These are phyloP conservation scores for Teunomyces barrocoloradensis DNA, from an alignment of 805 yeast genomes.

Conservation along the genomic window DNA sequence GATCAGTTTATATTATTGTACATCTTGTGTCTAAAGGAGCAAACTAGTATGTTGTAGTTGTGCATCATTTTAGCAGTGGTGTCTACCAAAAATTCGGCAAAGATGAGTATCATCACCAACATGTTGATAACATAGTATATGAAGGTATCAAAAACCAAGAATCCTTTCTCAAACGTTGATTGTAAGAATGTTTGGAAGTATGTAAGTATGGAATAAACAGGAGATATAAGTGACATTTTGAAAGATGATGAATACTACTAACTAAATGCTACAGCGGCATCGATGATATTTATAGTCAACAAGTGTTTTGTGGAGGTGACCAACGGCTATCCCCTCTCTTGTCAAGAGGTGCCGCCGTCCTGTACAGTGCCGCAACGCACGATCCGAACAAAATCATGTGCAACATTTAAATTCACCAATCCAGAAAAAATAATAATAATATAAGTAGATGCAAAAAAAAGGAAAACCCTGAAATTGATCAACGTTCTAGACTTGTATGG, in stretches of 20 bases:
- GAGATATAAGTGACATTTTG: neutral
- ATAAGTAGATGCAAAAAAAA: neutral
- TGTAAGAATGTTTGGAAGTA: slow-evolving; percentile 4
- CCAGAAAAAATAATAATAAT: neutral
- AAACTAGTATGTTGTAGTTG: slow-evolving; percentile 14
- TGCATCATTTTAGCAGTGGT: slow-evolving; percentile 10
- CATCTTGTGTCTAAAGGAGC: slow-evolving; percentile 14
- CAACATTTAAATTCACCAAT: neutral
- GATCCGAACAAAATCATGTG: slow-evolving; percentile 1
- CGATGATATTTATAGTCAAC: slow-evolving; percentile 1
- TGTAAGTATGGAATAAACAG: slow-evolving; percentile 7
- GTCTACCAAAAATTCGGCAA: slow-evolving; percentile 9
- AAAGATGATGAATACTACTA: neutral
- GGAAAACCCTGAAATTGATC: neutral
- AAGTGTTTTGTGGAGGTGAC: slow-evolving; percentile 2
- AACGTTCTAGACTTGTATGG: neutral
- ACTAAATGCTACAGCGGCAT: neutral
- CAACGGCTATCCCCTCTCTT: neutral
- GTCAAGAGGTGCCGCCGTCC: neutral
- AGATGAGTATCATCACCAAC: slow-evolving; percentile 11
- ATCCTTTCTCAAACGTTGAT: slow-evolving; percentile 7
- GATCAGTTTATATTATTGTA: slow-evolving; percentile 15
- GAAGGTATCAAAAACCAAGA: slow-evolving; percentile 10
- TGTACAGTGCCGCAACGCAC: neutral
- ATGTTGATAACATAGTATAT: slow-evolving; percentile 13